A percentile compares a stretch with the other conserved stretches of the same genome.
These are phyloP conservation scores for Lagerstroemia speciosa DNA, from an alignment of 345 rosid genomes.

Conservation along the genomic window DNA sequence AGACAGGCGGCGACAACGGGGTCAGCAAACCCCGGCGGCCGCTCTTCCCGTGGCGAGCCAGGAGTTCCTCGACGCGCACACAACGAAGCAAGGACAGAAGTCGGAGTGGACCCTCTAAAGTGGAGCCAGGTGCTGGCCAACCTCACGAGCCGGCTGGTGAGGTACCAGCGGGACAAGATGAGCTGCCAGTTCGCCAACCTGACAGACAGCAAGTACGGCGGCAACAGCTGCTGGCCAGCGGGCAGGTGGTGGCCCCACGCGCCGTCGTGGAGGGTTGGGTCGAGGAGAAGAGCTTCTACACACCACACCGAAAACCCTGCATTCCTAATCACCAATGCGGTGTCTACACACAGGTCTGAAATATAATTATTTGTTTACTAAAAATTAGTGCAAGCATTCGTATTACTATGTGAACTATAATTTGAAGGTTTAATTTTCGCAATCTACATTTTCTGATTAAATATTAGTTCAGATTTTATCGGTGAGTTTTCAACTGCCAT, in stretches of 20 bases:
- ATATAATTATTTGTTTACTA: neutral
- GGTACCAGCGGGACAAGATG: slow-evolving; percentile 58
- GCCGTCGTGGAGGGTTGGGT: slow-evolving; percentile 69
- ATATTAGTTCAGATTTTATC: no score
- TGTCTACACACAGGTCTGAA: slow-evolving; percentile 31
- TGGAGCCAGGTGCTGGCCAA: slow-evolving; percentile 59
- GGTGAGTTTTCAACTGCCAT: no score
- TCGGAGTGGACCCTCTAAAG: slow-evolving; percentile 49
- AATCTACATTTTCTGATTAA: no score
- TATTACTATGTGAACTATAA: no score
- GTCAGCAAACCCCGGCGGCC: slow-evolving; percentile 5
- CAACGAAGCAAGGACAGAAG: slow-evolving; percentile 64
- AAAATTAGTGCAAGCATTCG: no score
- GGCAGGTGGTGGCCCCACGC: slow-evolving; percentile 36
- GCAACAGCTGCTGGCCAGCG: slow-evolving; percentile 59
- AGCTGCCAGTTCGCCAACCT: slow-evolving; percentile 66
- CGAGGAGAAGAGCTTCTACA: slow-evolving; percentile 50
- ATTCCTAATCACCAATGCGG: slow-evolving; percentile 48
- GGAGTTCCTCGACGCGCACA: slow-evolving; percentile 56
- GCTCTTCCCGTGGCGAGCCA: slow-evolving; percentile 21
- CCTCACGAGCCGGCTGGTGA: slow-evolving; percentile 34
- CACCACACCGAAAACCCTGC: slow-evolving; percentile 49
- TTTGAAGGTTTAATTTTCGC: no score
- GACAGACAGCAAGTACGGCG: slow-evolving; percentile 45
- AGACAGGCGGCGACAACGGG: slow-evolving; percentile 3